A percentile compares a stretch with the other conserved stretches of the same genome.
Evolutionary conservation across 257 asterid species (phyloP).

Genomic region (Mitragyna speciosa): DNA sequence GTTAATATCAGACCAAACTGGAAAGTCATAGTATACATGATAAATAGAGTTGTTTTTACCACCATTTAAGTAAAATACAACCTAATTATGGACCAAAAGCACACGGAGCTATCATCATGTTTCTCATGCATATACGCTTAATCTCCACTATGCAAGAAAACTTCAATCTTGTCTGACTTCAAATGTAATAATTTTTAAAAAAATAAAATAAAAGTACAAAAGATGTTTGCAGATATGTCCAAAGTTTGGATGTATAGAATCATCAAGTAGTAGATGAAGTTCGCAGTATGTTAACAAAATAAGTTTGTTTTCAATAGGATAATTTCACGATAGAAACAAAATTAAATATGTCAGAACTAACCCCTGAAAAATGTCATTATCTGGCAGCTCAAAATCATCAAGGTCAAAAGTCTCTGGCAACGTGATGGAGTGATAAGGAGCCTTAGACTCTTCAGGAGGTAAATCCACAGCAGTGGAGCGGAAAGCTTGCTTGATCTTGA

Average conservation of each 20-base stretch:
- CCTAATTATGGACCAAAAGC: background rate
- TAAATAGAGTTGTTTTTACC: background rate
- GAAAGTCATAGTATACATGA: background rate
- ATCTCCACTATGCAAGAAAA: background rate
- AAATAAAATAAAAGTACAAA: background rate
- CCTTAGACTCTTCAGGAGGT: slow-evolving; percentile 98
- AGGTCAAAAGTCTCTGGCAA: slow-evolving; percentile 98
- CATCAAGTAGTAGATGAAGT: background rate
- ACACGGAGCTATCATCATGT: background rate
- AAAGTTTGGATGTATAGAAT: background rate
- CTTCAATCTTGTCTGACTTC: background rate
- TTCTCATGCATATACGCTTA: background rate
- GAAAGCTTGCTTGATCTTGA: slow-evolving; percentile 93
- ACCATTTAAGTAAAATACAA: background rate
- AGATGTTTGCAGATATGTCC: no score
- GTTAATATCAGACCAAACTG: slow-evolving; percentile 21
- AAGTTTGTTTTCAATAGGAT: background rate
- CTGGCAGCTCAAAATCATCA: slow-evolving; percentile 99
- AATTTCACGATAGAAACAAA: background rate
- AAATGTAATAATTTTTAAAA: no score
- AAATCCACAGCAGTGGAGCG: slow-evolving; percentile 97
- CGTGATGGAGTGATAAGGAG: slow-evolving; percentile 97
- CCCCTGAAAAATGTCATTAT: slow-evolving; percentile 87
- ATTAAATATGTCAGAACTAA: slow-evolving; percentile 37
- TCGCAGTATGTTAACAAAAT: background rate